These are phyloP conservation scores for Ascochyta fabae DNA, from an alignment of 2,329 filamentous ascomycete genomes.

Conservation along the genomic window DNA sequence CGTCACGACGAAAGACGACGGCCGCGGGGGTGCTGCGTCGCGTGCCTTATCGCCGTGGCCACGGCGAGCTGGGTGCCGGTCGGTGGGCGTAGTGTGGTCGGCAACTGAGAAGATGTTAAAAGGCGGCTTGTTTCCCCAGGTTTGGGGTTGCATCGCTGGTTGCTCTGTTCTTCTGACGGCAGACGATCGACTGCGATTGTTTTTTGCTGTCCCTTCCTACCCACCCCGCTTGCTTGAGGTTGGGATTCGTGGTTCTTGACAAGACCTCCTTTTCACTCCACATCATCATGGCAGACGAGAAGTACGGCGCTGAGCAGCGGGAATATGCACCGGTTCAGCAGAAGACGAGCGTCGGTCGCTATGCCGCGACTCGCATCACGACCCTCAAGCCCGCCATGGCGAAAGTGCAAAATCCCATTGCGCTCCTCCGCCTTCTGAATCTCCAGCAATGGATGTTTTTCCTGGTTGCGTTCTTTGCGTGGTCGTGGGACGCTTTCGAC, in stretches of 20 bases:
- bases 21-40: slow-evolving; percentile 5
- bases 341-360: slow-evolving; percentile 49
- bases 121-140: slow-evolving; percentile 6
- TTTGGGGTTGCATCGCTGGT: background rate
- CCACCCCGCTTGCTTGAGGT: background rate
- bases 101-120: slow-evolving; percentile 1
- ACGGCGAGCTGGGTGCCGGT: background rate
- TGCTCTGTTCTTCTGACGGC: background rate
- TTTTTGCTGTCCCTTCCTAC: background rate
- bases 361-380: slow-evolving; percentile 60
- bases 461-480: slow-evolving; percentile 55
- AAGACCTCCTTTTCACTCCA: too few relatives aligned
- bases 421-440: slow-evolving; percentile 59
- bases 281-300: slow-evolving; percentile 30
- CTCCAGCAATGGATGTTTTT: slow-evolving; percentile 67
- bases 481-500: slow-evolving; percentile 61
- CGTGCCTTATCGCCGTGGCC: background rate
- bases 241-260: too few relatives aligned
- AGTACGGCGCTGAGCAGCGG: slow-evolving; percentile 22
- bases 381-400: slow-evolving; percentile 64
- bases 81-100: background rate
- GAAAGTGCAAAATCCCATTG: slow-evolving; percentile 61
- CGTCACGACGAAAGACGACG: slow-evolving; percentile 19
- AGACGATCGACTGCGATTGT: background rate
- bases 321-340: slow-evolving; percentile 20